phyloP scores from a whole-genome alignment of 306 rosid genomes.

The Castanea mollissima region DNA sequence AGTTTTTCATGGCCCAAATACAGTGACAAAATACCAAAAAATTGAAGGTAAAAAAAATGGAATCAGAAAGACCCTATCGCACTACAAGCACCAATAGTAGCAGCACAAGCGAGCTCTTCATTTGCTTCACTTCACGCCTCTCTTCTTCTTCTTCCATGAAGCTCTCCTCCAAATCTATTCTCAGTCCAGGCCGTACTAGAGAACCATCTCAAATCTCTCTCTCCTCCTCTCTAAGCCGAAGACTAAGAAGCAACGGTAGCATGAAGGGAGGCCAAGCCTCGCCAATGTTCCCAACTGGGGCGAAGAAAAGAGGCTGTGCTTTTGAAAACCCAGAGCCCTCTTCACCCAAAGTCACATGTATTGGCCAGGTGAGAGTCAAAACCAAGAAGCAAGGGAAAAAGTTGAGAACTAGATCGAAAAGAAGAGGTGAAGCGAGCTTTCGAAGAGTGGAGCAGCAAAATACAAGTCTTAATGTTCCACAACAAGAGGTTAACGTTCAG shows the following conservation, averaged over 20 bases:
- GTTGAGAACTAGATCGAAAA: conserved; percentile 64
- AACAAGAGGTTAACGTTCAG: conserved; percentile 43
- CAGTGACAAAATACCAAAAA: background rate
- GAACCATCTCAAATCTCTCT: conserved; percentile 79
- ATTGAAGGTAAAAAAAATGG: conserved; percentile 30
- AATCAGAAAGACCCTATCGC: conserved; percentile 47
- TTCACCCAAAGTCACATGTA: conserved; percentile 92
- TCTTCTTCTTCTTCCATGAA: conserved; percentile 77
- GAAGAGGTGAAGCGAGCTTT: conserved; percentile 67
- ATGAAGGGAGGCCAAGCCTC: conserved; percentile 87
- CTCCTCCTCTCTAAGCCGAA: conserved; percentile 75
- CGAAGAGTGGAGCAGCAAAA: conserved; percentile 39
- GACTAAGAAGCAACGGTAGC: conserved; percentile 72
- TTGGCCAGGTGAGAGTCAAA: conserved; percentile 91
- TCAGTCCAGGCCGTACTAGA: conserved; percentile 68
- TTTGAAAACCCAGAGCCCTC: conserved; percentile 95
- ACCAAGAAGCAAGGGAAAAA: conserved; percentile 88
- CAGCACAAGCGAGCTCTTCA: conserved; percentile 63
- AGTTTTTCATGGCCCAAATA: conserved; percentile 19
- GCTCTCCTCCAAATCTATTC: conserved; percentile 80
- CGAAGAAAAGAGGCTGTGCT: conserved; percentile 57
- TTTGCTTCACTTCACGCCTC: conserved; percentile 73
- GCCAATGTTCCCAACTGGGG: conserved; percentile 81
- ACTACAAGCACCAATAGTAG: conserved; percentile 26
- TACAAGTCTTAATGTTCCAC: background rate